A percentile compares a stretch with the other conserved stretches of the same genome.
phyloP scores from a whole-genome alignment of 225 moss, liverwort and hornwort species.

The Bryum argenteum region DNA sequence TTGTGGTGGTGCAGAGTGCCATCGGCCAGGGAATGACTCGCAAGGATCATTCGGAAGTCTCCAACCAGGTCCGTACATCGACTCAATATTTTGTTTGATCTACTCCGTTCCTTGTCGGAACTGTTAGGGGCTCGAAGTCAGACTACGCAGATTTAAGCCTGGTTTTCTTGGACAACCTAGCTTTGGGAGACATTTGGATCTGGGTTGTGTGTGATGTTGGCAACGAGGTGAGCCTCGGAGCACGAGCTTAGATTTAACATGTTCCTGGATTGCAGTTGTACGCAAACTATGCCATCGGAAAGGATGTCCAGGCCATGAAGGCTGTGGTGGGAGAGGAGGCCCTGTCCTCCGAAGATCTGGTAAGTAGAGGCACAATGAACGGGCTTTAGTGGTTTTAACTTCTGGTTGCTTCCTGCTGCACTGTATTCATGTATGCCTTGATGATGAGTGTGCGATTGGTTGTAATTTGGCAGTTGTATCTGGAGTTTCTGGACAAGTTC shows the following conservation, averaged over 20 bases:
- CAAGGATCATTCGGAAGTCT: conserved; percentile 91
- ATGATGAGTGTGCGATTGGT: background rate
- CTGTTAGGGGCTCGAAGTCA: background rate
- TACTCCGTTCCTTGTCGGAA: background rate
- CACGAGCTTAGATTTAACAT: background rate
- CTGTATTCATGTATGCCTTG: background rate
- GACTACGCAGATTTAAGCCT: background rate
- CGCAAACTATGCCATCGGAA: conserved; percentile 95
- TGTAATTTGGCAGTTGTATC: conserved; percentile 59
- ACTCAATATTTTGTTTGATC: background rate
- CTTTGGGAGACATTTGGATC: too few species aligned
- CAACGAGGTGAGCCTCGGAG: background rate
- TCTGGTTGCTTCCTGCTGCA: background rate
- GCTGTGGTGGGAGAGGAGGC: conserved; percentile 99
- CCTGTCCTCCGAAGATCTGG: conserved; percentile 94
- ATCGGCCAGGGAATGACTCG: conserved; percentile 95
- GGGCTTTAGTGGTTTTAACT: background rate
- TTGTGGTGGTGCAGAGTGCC: conserved; percentile 59
- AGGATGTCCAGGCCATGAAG: conserved; percentile 99
- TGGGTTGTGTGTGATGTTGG: conserved; percentile 29
- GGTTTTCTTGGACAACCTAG: too few species aligned
- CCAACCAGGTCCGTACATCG: conserved; percentile 42
- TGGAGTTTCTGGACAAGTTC: conserved; percentile 89
- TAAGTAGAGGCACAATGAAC: conserved; percentile 13
- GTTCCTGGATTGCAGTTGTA: conserved; percentile 65